Conservation (phyloP, 768 basidiomycete species). For the Termitomyces sp. region DNA sequence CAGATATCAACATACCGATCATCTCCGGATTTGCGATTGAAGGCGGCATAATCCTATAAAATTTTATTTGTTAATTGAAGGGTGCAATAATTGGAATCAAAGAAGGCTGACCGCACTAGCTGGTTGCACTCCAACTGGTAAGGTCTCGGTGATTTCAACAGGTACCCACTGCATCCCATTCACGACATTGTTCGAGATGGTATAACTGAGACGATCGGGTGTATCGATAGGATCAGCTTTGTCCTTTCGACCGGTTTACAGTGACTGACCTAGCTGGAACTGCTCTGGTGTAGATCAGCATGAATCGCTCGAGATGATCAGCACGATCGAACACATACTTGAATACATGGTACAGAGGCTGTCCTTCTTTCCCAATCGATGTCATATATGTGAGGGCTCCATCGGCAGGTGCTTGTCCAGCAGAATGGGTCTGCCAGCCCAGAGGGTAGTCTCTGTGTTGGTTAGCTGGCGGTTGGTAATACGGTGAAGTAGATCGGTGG, state of each 20-base stretch:
- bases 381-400: constrained; percentile 76
- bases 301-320: constrained; percentile 11
- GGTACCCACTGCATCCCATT: constrained; percentile 66
- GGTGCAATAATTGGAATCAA: constrained; percentile 4
- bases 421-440: not conserved
- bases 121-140: constrained; percentile 56
- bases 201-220: constrained; percentile 46
- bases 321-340: constrained; percentile 39
- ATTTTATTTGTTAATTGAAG: not conserved
- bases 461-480: constrained; percentile 11
- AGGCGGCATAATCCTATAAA: constrained; percentile 53
- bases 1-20: constrained; percentile 35
- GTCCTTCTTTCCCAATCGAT: constrained; percentile 55
- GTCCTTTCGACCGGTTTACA: not conserved
- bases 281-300: constrained; percentile 40
- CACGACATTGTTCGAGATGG: constrained; percentile 62
- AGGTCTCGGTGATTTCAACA: constrained; percentile 57
- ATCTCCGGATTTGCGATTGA: constrained; percentile 40
- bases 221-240: constrained; percentile 16
- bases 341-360: constrained; percentile 65
- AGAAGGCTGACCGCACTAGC: constrained; percentile 43
- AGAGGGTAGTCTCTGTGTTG: constrained; percentile 7
- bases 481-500: constrained; percentile 29
- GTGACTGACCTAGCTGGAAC: constrained; percentile 61
- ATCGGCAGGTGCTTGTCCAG: constrained; percentile 42